Evolutionary conservation across 2,329 filamentous ascomycete species (phyloP).

Genomic region (Lachnellula arida): DNA sequence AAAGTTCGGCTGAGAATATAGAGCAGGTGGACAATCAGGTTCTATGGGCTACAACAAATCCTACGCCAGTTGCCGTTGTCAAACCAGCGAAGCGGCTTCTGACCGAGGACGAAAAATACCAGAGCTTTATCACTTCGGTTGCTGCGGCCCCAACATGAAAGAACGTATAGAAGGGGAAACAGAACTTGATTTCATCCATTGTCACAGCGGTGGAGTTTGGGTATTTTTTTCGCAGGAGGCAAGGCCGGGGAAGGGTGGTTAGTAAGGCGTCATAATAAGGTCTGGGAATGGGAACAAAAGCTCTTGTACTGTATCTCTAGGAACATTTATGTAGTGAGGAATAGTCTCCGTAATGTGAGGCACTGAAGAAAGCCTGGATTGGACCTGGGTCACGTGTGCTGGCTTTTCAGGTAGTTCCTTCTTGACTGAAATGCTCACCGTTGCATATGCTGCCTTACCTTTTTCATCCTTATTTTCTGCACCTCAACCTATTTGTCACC

Average conservation of each 20-base stretch:
- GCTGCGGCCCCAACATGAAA: background rate
- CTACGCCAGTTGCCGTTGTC: slow-evolving; percentile 10
- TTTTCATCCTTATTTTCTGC: background rate
- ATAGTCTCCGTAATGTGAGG: background rate
- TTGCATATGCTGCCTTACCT: background rate
- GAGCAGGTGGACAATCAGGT: slow-evolving; percentile 16
- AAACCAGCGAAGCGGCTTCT: slow-evolving; percentile 28
- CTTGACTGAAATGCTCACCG: background rate
- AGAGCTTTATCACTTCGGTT: slow-evolving; percentile 38
- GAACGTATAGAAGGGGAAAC: background rate
- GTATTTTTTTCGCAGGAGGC: background rate
- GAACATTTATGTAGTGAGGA: background rate
- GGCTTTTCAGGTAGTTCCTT: background rate
- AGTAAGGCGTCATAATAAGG: background rate
- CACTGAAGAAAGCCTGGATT: background rate
- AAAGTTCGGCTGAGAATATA: slow-evolving; percentile 9
- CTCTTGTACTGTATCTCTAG: background rate
- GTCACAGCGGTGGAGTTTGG: slow-evolving; percentile 1
- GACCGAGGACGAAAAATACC: slow-evolving; percentile 43
- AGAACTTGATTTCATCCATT: background rate
- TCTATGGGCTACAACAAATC: slow-evolving; percentile 25
- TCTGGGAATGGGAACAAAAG: background rate
- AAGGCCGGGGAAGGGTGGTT: background rate
- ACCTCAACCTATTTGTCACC: background rate
- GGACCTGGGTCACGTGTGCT: background rate